A percentile compares a stretch with the other conserved stretches of the same genome.
These are phyloP conservation scores for Friedmanniomyces endolithicus DNA, from an alignment of 495 filamentous ascomycete species.

Conservation along the genomic window DNA sequence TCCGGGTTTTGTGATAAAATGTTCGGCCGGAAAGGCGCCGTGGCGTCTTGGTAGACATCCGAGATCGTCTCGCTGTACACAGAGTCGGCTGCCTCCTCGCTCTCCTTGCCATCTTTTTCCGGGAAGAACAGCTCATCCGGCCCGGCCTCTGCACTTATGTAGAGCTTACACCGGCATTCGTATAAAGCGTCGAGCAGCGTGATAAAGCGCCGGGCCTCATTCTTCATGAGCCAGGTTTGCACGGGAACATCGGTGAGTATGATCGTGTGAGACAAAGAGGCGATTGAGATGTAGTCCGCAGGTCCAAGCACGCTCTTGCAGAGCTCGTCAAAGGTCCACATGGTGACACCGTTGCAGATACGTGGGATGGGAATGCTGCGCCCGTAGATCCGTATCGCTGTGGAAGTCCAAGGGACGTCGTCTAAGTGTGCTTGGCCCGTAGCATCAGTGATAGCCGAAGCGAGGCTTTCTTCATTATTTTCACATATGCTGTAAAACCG, in stretches of 20 bases:
- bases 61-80: constrained; percentile 56
- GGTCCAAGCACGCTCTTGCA: constrained; percentile 46
- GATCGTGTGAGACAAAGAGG: constrained; percentile 56
- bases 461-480: neutral
- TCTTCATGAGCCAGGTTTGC: constrained; percentile 47
- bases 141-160: constrained; percentile 42
- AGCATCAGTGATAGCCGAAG: neutral
- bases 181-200: constrained; percentile 60
- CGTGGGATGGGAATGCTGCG: constrained; percentile 42
- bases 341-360: constrained; percentile 36
- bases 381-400: constrained; percentile 45
- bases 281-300: constrained; percentile 61
- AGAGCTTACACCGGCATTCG: constrained; percentile 53
- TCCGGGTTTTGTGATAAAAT: constrained; percentile 42
- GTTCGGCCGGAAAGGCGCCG: constrained; percentile 60
- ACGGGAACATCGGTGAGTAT: constrained; percentile 49
- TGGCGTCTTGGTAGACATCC: constrained; percentile 56
- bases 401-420: constrained; percentile 35
- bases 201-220: constrained; percentile 60
- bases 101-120: constrained; percentile 25
- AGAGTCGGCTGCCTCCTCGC: constrained; percentile 32
- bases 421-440: constrained; percentile 1
- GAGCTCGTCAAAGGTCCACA: constrained; percentile 49
- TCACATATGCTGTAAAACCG: neutral
- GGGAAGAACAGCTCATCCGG: constrained; percentile 63